Evolutionary conservation across 2,329 filamentous ascomycete genomes (phyloP).

Genomic region (Fusarium camptoceras): DNA sequence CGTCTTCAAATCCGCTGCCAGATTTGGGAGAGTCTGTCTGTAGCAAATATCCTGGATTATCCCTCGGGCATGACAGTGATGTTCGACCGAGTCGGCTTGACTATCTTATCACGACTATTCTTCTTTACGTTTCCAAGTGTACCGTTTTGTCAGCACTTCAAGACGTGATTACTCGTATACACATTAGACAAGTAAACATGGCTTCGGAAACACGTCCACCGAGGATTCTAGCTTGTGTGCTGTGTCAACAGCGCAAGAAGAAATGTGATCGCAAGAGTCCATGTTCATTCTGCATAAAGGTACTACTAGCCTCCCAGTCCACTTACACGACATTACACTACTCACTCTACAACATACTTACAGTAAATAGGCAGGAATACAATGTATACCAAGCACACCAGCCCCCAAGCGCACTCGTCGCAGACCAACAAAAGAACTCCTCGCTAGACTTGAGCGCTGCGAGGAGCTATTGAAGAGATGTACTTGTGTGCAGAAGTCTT

Average conservation of each 20-base stretch:
- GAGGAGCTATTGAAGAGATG: constrained; percentile 35
- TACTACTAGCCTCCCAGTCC: neutral
- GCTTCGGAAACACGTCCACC: constrained; percentile 21
- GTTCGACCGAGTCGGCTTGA: constrained; percentile 2
- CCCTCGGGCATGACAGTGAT: constrained; percentile 6
- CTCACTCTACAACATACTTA: neutral
- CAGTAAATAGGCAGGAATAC: constrained; percentile 19
- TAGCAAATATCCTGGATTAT: constrained; percentile 28
- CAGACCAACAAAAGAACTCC: constrained; percentile 34
- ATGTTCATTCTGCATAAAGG: constrained; percentile 38
- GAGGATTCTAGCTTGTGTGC: constrained; percentile 32
- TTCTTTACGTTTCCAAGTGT: neutral
- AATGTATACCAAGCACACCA: constrained; percentile 34
- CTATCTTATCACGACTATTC: neutral
- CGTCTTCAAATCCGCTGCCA: constrained; percentile 15
- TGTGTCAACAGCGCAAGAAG: constrained; percentile 40
- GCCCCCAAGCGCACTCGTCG: constrained; percentile 35
- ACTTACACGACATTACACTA: too few relatives aligned
- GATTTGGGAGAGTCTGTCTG: neutral
- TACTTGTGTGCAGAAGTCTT: constrained; percentile 33
- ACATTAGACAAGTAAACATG: constrained; percentile 8
- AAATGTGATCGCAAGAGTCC: constrained; percentile 37
- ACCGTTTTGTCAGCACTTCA: neutral
- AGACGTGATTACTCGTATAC: neutral
- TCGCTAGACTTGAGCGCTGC: constrained; percentile 30